These are phyloP conservation scores for Emergomyces orientalis DNA, from an alignment of 2,329 filamentous ascomycete species.

Conservation along the genomic window DNA sequence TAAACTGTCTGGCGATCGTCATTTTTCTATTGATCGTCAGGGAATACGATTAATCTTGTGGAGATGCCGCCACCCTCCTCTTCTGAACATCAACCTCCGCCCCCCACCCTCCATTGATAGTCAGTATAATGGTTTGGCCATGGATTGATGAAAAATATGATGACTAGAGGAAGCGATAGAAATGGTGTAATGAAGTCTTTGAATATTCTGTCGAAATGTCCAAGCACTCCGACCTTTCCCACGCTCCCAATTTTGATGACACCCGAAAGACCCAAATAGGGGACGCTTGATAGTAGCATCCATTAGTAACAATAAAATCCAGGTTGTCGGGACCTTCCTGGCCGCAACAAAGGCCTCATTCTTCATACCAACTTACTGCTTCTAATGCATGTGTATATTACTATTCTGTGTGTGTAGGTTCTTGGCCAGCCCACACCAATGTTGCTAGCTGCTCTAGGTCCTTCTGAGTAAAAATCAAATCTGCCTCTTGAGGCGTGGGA, in stretches of 20 bases:
- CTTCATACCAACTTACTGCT: background rate
- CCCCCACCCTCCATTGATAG: background rate
- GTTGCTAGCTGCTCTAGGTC: background rate
- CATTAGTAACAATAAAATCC: no score
- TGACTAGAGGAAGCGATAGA: background rate
- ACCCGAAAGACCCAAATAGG: no score
- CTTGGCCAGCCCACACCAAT: background rate
- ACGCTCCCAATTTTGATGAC: background rate
- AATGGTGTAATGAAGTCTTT: no score
- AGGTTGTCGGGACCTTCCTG: no score
- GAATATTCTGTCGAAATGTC: no score
- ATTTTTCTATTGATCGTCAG: background rate
- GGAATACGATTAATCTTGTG: background rate
- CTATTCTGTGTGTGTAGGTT: background rate
- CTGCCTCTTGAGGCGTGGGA: background rate
- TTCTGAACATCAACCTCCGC: background rate
- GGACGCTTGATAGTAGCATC: no score
- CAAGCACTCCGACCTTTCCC: background rate
- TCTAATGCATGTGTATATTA: background rate
- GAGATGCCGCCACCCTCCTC: background rate
- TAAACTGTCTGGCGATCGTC: background rate
- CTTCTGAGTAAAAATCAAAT: background rate
- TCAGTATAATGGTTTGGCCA: background rate
- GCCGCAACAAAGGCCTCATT: background rate
- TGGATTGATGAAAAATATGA: background rate